phyloP scores from a whole-genome alignment of 2,329 filamentous ascomycete species.

The Rhinocladiella similis region DNA sequence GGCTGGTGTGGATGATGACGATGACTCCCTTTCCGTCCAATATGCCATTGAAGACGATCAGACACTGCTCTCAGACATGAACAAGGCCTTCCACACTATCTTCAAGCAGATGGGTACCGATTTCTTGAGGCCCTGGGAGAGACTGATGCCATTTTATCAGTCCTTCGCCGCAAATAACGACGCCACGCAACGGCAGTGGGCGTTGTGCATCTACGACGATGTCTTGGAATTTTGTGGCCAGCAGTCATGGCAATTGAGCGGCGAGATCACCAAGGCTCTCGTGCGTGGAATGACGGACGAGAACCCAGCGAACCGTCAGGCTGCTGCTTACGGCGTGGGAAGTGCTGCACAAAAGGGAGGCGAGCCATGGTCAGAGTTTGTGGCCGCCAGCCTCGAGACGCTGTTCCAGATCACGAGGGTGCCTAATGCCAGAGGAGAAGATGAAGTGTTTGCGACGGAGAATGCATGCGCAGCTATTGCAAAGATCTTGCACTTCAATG shows the following conservation, averaged over 20 bases:
- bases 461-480: slow-evolving; percentile 96
- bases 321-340: slow-evolving; percentile 92
- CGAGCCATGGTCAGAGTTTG: slow-evolving; percentile 81
- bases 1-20: slow-evolving; percentile 84
- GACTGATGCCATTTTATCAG: slow-evolving; percentile 80
- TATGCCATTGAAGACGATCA: slow-evolving; percentile 97
- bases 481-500: slow-evolving; percentile 92
- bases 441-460: slow-evolving; percentile 95
- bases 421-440: slow-evolving; percentile 79
- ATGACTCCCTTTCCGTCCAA: slow-evolving; percentile 80
- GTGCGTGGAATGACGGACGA: slow-evolving; percentile 81
- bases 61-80: slow-evolving; percentile 96
- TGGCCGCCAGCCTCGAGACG: slow-evolving; percentile 73
- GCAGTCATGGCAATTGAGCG: slow-evolving; percentile 81
- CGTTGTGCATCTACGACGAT: slow-evolving; percentile 98
- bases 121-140: slow-evolving; percentile 88
- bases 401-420: slow-evolving; percentile 84
- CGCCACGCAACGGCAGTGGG: slow-evolving; percentile 94
- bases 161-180: slow-evolving; percentile 73
- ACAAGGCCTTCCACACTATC: slow-evolving; percentile 98
- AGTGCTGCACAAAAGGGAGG: slow-evolving; percentile 94
- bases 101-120: slow-evolving; percentile 91
- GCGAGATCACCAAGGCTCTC: slow-evolving; percentile 83
- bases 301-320: slow-evolving; percentile 89
- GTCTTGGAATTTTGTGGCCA: slow-evolving; percentile 94